A percentile compares a stretch with the other conserved stretches of the same genome.
phyloP scores from a whole-genome alignment of 176 grass and related monocot genomes.

The Rhynchospora pubera region DNA sequence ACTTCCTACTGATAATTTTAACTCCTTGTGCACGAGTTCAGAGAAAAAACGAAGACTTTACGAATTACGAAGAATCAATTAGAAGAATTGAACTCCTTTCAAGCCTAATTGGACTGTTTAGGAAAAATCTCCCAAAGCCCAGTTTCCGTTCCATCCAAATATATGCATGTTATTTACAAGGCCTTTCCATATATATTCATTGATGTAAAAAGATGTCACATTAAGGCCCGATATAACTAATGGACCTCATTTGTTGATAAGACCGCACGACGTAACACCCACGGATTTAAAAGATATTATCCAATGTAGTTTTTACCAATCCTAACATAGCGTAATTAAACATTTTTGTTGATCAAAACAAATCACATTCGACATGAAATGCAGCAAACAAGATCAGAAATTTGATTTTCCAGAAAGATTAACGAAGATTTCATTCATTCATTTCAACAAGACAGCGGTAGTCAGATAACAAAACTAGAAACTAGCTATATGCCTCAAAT shows the following conservation, averaged over 20 bases:
- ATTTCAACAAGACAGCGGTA: not conserved
- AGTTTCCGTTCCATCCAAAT: too few relatives aligned
- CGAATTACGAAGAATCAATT: too few relatives aligned
- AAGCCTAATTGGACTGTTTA: too few relatives aligned
- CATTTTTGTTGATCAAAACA: not conserved
- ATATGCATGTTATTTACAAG: not conserved
- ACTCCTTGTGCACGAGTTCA: not conserved
- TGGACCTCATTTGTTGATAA: not conserved
- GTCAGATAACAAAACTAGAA: not conserved
- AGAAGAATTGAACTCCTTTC: too few relatives aligned
- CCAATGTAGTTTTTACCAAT: not conserved
- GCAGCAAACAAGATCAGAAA: too few relatives aligned
- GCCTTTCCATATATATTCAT: not conserved
- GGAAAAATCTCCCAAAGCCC: too few relatives aligned
- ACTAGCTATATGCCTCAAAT: not conserved
- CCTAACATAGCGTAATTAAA: not conserved
- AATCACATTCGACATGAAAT: not conserved
- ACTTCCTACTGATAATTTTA: not conserved
- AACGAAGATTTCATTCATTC: not conserved
- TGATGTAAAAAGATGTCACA: too few relatives aligned
- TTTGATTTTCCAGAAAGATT: not conserved
- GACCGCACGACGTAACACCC: not conserved
- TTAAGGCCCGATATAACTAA: not conserved
- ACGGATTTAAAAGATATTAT: not conserved
- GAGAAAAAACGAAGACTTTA: not conserved